phyloP scores from a whole-genome alignment of 176 grass and related monocot species.

The Zizania latifolia region DNA sequence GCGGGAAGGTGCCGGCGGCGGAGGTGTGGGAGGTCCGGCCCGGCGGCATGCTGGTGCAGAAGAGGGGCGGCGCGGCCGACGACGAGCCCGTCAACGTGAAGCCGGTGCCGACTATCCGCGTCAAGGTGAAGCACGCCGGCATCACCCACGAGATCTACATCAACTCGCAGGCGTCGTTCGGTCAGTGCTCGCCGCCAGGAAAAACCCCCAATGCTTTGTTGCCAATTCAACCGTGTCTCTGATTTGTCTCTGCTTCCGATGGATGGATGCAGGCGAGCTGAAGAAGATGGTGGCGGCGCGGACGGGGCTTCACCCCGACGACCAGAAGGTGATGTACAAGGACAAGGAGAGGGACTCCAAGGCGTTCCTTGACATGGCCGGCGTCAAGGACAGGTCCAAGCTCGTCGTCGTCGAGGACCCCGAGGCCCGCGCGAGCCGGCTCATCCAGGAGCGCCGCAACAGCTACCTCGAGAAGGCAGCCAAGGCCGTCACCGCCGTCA shows the following conservation, averaged over 20 bases:
- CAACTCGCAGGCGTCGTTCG: conserved; percentile 77
- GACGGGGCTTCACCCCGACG: conserved; percentile 76
- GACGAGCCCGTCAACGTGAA: conserved; percentile 40
- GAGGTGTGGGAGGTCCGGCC: conserved; percentile 93
- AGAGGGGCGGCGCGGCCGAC: conserved; percentile 33
- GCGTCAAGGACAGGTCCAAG: conserved; percentile 90
- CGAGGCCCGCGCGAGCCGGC: conserved; percentile 68
- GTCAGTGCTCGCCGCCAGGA: neutral
- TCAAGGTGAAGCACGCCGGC: conserved; percentile 78
- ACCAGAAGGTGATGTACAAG: conserved; percentile 82
- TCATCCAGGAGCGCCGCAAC: conserved; percentile 66
- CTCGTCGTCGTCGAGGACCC: conserved; percentile 70
- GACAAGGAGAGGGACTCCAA: conserved; percentile 80
- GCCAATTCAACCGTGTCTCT: neutral
- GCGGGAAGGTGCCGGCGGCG: conserved; percentile 41
- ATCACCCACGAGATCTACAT: conserved; percentile 93
- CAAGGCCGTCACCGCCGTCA: conserved; percentile 56
- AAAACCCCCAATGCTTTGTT: neutral
- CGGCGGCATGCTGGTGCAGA: conserved; percentile 94
- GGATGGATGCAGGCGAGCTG: conserved; percentile 56
- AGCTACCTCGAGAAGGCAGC: conserved; percentile 63
- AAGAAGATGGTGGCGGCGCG: conserved; percentile 68
- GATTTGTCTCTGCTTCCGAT: neutral
- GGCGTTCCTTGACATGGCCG: conserved; percentile 78
- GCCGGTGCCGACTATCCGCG: conserved; percentile 74